phyloP scores from a whole-genome alignment of 2,329 filamentous ascomycete genomes.

The Aspergillus neoniger region DNA sequence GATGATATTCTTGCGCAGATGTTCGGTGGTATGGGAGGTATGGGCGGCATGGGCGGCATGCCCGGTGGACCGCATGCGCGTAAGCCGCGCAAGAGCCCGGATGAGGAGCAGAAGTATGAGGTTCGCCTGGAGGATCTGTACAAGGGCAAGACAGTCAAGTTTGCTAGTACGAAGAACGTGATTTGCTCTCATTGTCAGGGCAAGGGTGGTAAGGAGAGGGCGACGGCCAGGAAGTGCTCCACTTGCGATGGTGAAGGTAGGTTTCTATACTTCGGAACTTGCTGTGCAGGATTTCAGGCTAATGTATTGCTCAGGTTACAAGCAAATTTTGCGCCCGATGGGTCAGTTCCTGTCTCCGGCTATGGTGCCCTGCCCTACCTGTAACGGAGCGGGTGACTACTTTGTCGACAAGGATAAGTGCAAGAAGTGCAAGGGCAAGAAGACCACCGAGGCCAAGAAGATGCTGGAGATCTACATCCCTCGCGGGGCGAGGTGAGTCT shows the following conservation, averaged over 20 bases:
- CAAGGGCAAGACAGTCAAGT: slow-evolving; percentile 97
- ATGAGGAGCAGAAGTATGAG: slow-evolving; percentile 89
- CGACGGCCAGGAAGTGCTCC: slow-evolving; percentile 79
- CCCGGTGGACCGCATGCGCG: slow-evolving; percentile 48
- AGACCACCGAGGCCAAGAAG: slow-evolving; percentile 85
- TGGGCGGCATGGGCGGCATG: slow-evolving; percentile 55
- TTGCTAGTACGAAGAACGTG: slow-evolving; percentile 91
- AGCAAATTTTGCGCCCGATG: slow-evolving; percentile 76
- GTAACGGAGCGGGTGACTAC: slow-evolving; percentile 79
- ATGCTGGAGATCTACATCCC: slow-evolving; percentile 96
- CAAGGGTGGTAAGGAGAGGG: slow-evolving; percentile 85
- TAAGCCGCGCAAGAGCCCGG: slow-evolving; percentile 65
- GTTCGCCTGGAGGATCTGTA: slow-evolving; percentile 93
- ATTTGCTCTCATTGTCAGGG: slow-evolving; percentile 87
- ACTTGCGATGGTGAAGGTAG: slow-evolving; percentile 76
- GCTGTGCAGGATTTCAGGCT: background rate
- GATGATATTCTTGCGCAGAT: slow-evolving; percentile 93
- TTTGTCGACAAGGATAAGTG: slow-evolving; percentile 97
- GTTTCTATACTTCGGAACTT: slow-evolving; percentile 9
- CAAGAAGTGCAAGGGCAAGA: slow-evolving; percentile 97
- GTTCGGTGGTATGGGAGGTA: slow-evolving; percentile 63
- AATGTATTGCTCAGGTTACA: slow-evolving; percentile 54
- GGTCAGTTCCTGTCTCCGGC: slow-evolving; percentile 84
- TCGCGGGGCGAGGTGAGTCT: slow-evolving; percentile 67
- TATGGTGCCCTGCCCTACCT: slow-evolving; percentile 77